These are phyloP conservation scores for Hyaloscypha hepaticicola DNA, from an alignment of 495 filamentous ascomycete species.

Conservation along the genomic window DNA sequence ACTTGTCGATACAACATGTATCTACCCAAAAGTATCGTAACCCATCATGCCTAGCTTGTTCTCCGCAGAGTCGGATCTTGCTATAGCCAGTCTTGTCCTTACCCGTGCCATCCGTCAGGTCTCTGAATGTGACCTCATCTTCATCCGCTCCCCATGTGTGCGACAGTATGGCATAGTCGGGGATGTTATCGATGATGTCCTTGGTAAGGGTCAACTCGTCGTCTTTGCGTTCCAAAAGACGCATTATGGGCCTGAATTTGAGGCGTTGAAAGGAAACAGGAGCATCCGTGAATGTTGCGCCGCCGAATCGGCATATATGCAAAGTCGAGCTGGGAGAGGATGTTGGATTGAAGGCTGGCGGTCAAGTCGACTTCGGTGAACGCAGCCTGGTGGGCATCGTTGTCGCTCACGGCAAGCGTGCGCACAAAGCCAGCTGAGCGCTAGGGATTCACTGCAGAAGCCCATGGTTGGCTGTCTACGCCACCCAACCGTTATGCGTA, in stretches of 20 bases:
- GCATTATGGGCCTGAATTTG: constrained; percentile 2
- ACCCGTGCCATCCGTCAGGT: constrained; percentile 4
- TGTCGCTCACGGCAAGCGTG: constrained; percentile 5
- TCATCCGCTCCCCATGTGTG: neutral
- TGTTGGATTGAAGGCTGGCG: constrained; percentile 11
- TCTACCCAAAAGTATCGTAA: neutral
- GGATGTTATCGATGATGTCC: constrained; percentile 15
- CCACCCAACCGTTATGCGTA: neutral
- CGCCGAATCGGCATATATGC: constrained; percentile 15
- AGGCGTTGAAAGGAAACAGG: constrained; percentile 5
- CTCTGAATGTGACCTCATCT: constrained; percentile 14
- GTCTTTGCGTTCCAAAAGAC: neutral
- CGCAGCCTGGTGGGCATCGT: constrained; percentile 12
- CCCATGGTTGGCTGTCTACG: constrained; percentile 1
- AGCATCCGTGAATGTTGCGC: constrained; percentile 10
- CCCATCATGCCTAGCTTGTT: constrained; percentile 30
- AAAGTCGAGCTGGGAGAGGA: constrained; percentile 15
- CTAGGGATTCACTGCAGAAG: constrained; percentile 14
- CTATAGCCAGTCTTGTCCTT: constrained; percentile 30
- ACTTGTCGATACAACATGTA: constrained; percentile 1
- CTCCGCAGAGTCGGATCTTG: constrained; percentile 34
- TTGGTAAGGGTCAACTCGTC: constrained; percentile 10
- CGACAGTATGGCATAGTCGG: constrained; percentile 28
- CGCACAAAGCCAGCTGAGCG: constrained; percentile 6
- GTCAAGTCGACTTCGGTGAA: constrained; percentile 13